These are phyloP conservation scores for Colletotrichum filicis DNA, from an alignment of 2,329 filamentous ascomycete genomes.

Conservation along the genomic window DNA sequence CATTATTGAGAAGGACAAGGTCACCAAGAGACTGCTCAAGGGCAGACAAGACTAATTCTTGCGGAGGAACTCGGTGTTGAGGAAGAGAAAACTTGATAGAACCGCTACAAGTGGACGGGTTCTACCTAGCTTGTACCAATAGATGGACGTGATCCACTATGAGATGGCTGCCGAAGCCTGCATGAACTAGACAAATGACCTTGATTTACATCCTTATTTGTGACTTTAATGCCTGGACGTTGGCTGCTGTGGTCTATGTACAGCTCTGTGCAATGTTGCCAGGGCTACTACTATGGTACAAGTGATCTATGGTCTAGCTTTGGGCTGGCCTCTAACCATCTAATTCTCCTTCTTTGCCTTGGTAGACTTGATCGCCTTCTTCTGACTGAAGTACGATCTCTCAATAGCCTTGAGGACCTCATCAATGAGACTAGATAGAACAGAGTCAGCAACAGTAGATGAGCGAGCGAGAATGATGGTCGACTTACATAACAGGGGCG, in stretches of 20 bases:
- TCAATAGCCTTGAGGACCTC: slow-evolving; percentile 85
- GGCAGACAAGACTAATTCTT: slow-evolving; percentile 85
- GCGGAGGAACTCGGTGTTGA: not conserved
- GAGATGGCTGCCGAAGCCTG: slow-evolving; percentile 20
- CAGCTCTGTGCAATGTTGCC: slow-evolving; percentile 32
- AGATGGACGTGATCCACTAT: slow-evolving; percentile 42
- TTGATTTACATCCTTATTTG: slow-evolving; percentile 18
- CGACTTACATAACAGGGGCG: slow-evolving; percentile 88
- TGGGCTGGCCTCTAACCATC: slow-evolving; percentile 39
- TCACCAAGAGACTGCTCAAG: slow-evolving; percentile 98
- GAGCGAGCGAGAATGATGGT: not conserved
- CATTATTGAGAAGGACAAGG: slow-evolving; percentile 99
- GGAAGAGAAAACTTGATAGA: slow-evolving; percentile 19
- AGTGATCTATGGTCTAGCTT: slow-evolving; percentile 43
- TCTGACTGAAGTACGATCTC: slow-evolving; percentile 71
- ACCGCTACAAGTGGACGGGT: slow-evolving; percentile 33
- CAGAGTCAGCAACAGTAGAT: not conserved
- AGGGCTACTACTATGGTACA: slow-evolving; percentile 41
- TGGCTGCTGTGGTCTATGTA: slow-evolving; percentile 27
- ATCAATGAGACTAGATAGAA: slow-evolving; percentile 74
- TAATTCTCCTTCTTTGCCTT: slow-evolving; percentile 67
- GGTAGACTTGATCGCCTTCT: slow-evolving; percentile 49
- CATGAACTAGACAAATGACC: slow-evolving; percentile 33
- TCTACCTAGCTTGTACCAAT: slow-evolving; percentile 47
- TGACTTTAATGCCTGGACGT: slow-evolving; percentile 5